A percentile compares a stretch with the other conserved stretches of the same genome.
Conservation (phyloP, 108 stramenopile genomes). For the Schizochytrium sp. region DNA sequence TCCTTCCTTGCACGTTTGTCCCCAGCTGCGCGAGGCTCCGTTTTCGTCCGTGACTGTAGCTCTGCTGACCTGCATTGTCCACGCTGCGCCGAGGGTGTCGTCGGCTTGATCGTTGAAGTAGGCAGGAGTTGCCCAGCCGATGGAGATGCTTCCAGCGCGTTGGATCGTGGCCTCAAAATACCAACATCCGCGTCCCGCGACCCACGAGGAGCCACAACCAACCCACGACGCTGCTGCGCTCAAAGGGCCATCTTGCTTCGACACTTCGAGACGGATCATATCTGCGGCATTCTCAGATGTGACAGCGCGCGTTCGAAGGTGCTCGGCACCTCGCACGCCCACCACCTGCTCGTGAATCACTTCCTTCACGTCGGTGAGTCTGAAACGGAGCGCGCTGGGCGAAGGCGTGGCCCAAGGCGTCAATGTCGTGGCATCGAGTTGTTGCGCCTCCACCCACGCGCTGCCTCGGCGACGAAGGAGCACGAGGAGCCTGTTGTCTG, state of each 20-base stretch:
- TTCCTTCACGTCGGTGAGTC: neutral
- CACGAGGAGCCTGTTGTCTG: neutral
- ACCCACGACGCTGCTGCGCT: neutral
- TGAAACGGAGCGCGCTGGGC: neutral
- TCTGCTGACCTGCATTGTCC: neutral
- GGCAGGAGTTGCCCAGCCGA: conserved; percentile 15
- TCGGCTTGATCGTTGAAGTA: neutral
- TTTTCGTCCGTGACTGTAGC: neutral
- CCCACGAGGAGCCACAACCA: neutral
- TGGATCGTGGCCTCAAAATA: neutral
- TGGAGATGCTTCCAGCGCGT: neutral
- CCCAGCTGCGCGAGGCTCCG: neutral
- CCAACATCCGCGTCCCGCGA: neutral
- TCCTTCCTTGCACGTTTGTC: neutral
- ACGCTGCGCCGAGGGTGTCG: neutral
- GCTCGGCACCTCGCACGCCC: neutral
- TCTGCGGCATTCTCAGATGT: neutral
- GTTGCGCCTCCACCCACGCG: neutral
- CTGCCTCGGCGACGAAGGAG: neutral
- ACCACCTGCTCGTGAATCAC: neutral
- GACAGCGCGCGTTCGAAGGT: neutral
- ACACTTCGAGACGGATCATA: neutral
- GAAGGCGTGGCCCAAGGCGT: neutral
- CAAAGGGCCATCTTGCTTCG: neutral
- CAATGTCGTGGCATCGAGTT: neutral